Evolutionary conservation across 2,329 filamentous ascomycete species (phyloP).

Genomic region (Xylaria sp.): DNA sequence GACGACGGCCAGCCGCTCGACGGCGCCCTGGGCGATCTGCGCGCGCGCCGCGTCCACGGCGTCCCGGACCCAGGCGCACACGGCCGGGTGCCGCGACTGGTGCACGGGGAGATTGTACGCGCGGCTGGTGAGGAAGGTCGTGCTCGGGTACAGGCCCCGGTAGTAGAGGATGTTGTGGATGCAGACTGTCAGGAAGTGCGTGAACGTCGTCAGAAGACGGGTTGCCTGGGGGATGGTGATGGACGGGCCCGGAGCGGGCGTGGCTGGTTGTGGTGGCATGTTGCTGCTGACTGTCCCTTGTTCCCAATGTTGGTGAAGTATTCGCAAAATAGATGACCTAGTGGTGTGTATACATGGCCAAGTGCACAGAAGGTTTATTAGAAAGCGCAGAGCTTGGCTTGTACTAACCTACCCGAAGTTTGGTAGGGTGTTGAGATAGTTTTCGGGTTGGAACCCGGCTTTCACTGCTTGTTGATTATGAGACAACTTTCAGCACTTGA

Average conservation of each 20-base stretch:
- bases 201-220: conserved; percentile 71
- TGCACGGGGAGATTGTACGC: conserved; percentile 85
- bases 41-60: conserved; percentile 73
- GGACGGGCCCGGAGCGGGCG: conserved; percentile 18
- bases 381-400: too few species aligned
- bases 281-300: neutral
- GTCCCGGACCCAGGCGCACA: conserved; percentile 85
- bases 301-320: too few species aligned
- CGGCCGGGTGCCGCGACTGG: conserved; percentile 83
- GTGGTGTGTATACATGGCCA: too few species aligned
- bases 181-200: conserved; percentile 79
- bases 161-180: conserved; percentile 88
- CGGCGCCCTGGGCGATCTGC: conserved; percentile 67
- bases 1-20: conserved; percentile 54
- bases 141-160: conserved; percentile 75
- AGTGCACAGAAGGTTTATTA: too few species aligned
- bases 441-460: too few species aligned
- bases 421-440: too few species aligned
- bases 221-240: conserved; percentile 51
- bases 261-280: conserved; percentile 5
- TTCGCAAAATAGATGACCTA: too few species aligned
- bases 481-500: too few species aligned
- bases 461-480: too few species aligned
- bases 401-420: too few species aligned
- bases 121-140: conserved; percentile 78